phyloP scores from a whole-genome alignment of 2,329 filamentous ascomycete genomes.

The Thermothelomyces thermophilus region DNA sequence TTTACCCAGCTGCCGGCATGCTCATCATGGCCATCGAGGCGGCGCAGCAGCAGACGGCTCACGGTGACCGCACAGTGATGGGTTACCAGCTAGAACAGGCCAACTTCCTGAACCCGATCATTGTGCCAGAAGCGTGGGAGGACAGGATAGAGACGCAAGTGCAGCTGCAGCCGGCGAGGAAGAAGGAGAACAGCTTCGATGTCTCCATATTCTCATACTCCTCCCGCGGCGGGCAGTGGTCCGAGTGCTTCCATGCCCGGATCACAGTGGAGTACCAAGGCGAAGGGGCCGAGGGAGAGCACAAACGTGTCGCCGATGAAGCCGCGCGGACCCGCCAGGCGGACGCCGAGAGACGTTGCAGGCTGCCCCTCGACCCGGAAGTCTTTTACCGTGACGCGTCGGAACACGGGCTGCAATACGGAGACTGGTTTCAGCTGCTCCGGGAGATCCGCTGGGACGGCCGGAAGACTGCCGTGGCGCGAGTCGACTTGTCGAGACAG shows the following conservation, averaged over 20 bases:
- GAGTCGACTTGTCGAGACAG: constrained; percentile 21
- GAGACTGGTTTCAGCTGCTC: constrained; percentile 26
- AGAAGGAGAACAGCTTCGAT: constrained; percentile 25
- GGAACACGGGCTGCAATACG: constrained; percentile 28
- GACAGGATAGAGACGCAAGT: constrained; percentile 28
- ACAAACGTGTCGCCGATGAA: constrained; percentile 10
- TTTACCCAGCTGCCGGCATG: constrained; percentile 33
- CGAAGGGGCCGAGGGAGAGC: too few relatives aligned
- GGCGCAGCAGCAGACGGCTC: not conserved
- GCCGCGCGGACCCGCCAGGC: not conserved
- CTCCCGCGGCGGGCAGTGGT: constrained; percentile 24
- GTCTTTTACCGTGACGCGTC: constrained; percentile 27
- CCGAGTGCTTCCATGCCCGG: constrained; percentile 28
- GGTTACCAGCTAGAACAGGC: not conserved
- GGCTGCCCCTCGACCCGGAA: constrained; percentile 21
- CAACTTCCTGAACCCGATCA: not conserved
- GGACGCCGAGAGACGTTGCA: constrained; percentile 14
- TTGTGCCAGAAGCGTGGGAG: constrained; percentile 21
- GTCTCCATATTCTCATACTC: constrained; percentile 25
- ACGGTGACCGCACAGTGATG: not conserved
- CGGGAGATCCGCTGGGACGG: constrained; percentile 29
- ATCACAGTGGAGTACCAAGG: constrained; percentile 27
- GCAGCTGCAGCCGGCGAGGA: constrained; percentile 25
- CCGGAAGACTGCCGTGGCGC: constrained; percentile 18
- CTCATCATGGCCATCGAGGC: constrained; percentile 35